phyloP scores from a whole-genome alignment of 2,329 filamentous ascomycete genomes.

The Alternaria triticina region DNA sequence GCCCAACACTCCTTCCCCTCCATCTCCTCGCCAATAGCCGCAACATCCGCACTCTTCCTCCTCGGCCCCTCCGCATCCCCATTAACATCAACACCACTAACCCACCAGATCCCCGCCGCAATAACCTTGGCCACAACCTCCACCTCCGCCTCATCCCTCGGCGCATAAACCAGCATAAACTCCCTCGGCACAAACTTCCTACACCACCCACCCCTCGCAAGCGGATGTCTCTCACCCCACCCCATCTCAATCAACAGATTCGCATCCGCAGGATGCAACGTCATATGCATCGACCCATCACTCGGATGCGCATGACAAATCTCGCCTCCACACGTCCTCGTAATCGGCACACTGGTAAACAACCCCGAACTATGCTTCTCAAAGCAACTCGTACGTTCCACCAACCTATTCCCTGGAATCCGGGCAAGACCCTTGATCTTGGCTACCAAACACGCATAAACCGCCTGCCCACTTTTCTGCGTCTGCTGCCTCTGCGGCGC shows the following conservation, averaged over 20 bases:
- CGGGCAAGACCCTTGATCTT: slow-evolving; percentile 27
- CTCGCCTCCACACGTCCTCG: slow-evolving; percentile 78
- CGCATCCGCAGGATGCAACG: slow-evolving; percentile 79
- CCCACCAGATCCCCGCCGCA: slow-evolving; percentile 76
- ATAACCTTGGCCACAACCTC: slow-evolving; percentile 72
- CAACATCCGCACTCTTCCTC: slow-evolving; percentile 33
- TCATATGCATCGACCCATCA: slow-evolving; percentile 80
- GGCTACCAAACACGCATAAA: slow-evolving; percentile 46
- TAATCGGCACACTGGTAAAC: slow-evolving; percentile 70
- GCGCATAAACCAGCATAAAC: slow-evolving; percentile 85
- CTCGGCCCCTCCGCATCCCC: slow-evolving; percentile 22
- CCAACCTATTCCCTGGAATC: slow-evolving; percentile 38
- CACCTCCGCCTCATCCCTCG: slow-evolving; percentile 71
- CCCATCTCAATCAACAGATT: slow-evolving; percentile 73
- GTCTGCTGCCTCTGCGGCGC: slow-evolving; percentile 81
- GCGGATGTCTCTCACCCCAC: slow-evolving; percentile 75
- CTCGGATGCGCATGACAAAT: slow-evolving; percentile 80
- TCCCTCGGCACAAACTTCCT: slow-evolving; percentile 72
- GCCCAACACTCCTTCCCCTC: slow-evolving; percentile 30
- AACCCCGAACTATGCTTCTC: slow-evolving; percentile 83
- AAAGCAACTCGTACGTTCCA: slow-evolving; percentile 72
- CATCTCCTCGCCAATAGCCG: slow-evolving; percentile 26
- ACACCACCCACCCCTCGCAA: slow-evolving; percentile 71
- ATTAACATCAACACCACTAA: slow-evolving; percentile 50
- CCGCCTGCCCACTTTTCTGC: slow-evolving; percentile 65